phyloP scores from a whole-genome alignment of 495 filamentous ascomycete species.

The Podospora pseudoanserina region DNA sequence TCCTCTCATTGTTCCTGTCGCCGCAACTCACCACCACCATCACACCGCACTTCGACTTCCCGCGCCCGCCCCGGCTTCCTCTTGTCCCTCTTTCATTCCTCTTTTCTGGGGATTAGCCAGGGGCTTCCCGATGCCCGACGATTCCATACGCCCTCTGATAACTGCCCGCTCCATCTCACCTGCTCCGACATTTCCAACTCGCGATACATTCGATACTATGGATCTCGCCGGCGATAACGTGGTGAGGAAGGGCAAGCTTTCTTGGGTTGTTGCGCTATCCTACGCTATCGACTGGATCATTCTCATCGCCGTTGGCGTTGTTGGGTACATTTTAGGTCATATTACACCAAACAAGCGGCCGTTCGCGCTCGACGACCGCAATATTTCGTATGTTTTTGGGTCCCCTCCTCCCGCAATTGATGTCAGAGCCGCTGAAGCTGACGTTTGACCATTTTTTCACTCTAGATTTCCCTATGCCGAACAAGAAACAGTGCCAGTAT shows the following conservation, averaged over 20 bases:
- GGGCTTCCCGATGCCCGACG: conserved; percentile 33
- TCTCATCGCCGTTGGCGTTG: conserved; percentile 35
- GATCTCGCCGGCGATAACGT: conserved; percentile 17
- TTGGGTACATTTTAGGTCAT: conserved; percentile 46
- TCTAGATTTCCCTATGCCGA: conserved; percentile 66
- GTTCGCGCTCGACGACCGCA: conserved; percentile 45
- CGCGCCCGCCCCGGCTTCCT: neutral
- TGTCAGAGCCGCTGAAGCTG: neutral
- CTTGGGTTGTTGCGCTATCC: conserved; percentile 36
- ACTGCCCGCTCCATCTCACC: conserved; percentile 23
- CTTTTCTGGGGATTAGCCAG: neutral
- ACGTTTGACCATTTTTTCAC: neutral
- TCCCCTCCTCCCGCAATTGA: neutral
- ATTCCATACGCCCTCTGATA: conserved; percentile 30
- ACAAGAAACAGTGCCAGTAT: conserved; percentile 67
- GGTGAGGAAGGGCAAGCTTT: conserved; percentile 24
- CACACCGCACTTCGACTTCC: neutral
- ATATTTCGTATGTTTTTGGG: conserved; percentile 39
- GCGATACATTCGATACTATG: conserved; percentile 24
- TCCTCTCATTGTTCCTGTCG: neutral
- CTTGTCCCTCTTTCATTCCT: neutral
- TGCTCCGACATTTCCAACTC: conserved; percentile 18
- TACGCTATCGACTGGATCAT: conserved; percentile 50
- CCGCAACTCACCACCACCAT: conserved; percentile 7
- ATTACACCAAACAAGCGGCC: conserved; percentile 56